Evolutionary conservation across 306 rosid species (phyloP).

Genomic region (Prunus mongolica): DNA sequence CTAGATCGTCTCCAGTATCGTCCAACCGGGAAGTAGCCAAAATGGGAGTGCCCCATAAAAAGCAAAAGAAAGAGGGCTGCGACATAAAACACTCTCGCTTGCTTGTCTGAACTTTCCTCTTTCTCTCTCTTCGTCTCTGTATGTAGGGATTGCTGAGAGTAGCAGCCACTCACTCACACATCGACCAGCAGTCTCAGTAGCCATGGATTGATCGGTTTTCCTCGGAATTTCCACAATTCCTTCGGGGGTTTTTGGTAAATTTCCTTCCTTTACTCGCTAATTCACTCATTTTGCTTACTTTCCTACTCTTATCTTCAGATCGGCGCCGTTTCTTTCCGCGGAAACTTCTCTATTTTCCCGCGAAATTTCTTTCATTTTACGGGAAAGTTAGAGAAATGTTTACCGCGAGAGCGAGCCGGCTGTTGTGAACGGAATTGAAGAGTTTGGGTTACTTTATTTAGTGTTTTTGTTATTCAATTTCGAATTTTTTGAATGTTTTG

Average conservation of each 20-base stretch:
- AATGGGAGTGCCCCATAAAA: conserved; percentile 20
- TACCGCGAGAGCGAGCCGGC: neutral
- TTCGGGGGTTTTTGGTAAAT: conserved; percentile 11
- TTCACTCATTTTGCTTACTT: neutral
- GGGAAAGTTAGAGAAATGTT: neutral
- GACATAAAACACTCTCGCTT: conserved; percentile 20
- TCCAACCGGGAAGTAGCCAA: neutral
- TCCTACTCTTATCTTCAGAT: conserved; percentile 16
- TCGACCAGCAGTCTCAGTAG: neutral
- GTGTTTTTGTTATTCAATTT: neutral
- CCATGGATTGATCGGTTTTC: conserved; percentile 28
- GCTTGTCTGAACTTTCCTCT: conserved; percentile 26
- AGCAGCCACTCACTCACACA: conserved; percentile 27
- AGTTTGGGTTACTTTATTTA: neutral
- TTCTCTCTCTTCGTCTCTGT: conserved; percentile 6
- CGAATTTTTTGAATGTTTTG: neutral
- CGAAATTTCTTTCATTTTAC: neutral
- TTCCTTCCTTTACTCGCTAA: neutral
- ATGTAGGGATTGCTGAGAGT: conserved; percentile 27
- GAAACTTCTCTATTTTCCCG: neutral
- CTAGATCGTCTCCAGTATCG: neutral
- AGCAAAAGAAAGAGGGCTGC: conserved; percentile 14
- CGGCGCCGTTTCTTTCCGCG: conserved; percentile 19
- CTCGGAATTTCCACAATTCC: conserved; percentile 6
- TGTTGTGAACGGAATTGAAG: neutral